Base-by-base conservation (phyloP, 1,284 basidiomycete species). In the Tilletia horrida region DNA sequence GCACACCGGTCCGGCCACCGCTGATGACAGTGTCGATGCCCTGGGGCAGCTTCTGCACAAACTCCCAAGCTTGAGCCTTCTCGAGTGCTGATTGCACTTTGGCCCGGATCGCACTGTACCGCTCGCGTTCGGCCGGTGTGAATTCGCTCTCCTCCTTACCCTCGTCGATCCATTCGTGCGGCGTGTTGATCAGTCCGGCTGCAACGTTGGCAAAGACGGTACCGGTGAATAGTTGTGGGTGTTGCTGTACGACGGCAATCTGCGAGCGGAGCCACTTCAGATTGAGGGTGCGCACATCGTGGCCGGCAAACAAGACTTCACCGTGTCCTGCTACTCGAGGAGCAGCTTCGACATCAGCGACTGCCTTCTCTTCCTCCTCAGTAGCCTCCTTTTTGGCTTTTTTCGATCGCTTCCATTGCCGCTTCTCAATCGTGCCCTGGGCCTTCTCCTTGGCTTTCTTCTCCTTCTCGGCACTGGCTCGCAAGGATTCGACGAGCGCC, bases 161-260 rank as follows among this genome's bases (percentile, higher is more conserved):
- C 23, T 76, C 75, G 29, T 71, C 68, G 11, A 65, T 66, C 40
- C 73, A 76, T 61, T 69, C 73, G 69, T 69, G 76, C 14, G 71
- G 67, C 45, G 73, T 76, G 0, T 72, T 76, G 0, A 71, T 70
- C 27, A 81, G 68, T 42, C 80, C 80, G 3, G 76, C 74, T 3
- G 79, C 78, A 16, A 81, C 79, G 50, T 81, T 81, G 43, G 80
- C 79, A 47, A 78, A 77, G 35, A 81, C 70, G 21, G 73, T 72
- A 1, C 76, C 80, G 23, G 76, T 76, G 57, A 81, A 80, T 25
- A 81, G 69, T 63, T 80, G 78, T 4, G 83, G 84, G 45, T 84
- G 81, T 67, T 84, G 84, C 7, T 81, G 77, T n/a, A 84, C 83
- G 13, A 84, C 81, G 23, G 83, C 81, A 55, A 84, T 77, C 66